Conservation (phyloP, 768 basidiomycete genomes). For the Podaxis rugospora region DNA sequence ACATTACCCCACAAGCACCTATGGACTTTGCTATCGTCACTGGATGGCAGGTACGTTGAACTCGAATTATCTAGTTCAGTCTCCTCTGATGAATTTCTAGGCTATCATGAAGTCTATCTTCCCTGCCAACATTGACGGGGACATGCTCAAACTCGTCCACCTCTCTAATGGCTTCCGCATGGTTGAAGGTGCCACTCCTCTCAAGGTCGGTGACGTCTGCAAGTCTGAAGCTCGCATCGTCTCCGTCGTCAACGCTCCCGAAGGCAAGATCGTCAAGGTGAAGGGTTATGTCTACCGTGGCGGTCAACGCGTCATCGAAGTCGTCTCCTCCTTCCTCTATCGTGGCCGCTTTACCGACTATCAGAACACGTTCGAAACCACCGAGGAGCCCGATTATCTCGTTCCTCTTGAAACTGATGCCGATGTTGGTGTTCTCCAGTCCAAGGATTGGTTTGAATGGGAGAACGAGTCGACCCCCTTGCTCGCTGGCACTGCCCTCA, state of each 20-base stretch:
- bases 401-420: conserved; percentile 75
- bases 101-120: conserved; percentile 99
- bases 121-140: conserved; percentile 87
- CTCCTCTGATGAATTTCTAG: conserved; percentile 33
- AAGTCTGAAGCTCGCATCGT: conserved; percentile 84
- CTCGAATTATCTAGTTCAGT: conserved; percentile 1
- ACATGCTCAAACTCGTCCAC: conserved; percentile 93
- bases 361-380: conserved; percentile 92
- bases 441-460: conserved; percentile 99
- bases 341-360: conserved; percentile 93
- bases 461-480: conserved; percentile 77
- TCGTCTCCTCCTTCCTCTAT: conserved; percentile 93
- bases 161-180: conserved; percentile 96
- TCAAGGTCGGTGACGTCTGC: conserved; percentile 86
- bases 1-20: conserved; percentile 73
- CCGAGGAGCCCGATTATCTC: conserved; percentile 85
- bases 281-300: conserved; percentile 79
- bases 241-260: conserved; percentile 85
- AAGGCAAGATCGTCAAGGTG: conserved; percentile 91
- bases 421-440: conserved; percentile 83
- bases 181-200: conserved; percentile 69
- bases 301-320: conserved; percentile 83
- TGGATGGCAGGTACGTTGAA: conserved; percentile 85
- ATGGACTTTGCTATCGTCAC: conserved; percentile 99
- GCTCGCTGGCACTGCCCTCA: conserved; percentile 72